Conservation (phyloP, 169 alveolate genomes). For the Nephromyces sp. region DNA sequence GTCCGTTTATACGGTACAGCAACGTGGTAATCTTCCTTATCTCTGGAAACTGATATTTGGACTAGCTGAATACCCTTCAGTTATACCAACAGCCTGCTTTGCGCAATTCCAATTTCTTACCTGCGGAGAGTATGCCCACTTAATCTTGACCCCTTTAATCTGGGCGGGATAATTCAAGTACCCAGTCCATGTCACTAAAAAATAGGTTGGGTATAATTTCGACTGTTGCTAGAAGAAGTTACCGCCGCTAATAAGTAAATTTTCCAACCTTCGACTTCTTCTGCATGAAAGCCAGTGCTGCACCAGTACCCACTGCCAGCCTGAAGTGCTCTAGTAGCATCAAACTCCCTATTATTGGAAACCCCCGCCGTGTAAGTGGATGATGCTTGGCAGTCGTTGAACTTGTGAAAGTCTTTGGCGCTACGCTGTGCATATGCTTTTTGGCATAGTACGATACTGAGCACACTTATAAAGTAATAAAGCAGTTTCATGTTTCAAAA, state of each 20-base stretch:
- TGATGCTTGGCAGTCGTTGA: constrained; percentile 57
- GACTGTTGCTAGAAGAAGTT: not conserved
- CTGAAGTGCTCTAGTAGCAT: constrained; percentile 61
- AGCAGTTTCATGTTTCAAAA: too few relatives aligned
- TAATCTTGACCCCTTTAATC: constrained; percentile 13
- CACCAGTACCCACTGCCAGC: constrained; percentile 73
- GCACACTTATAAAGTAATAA: too few relatives aligned
- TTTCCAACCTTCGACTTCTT: constrained; percentile 48
- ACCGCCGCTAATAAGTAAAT: not conserved
- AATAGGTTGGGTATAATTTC: not conserved
- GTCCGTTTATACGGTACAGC: constrained; percentile 44
- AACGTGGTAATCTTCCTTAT: constrained; percentile 34
- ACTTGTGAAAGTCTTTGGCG: constrained; percentile 53
- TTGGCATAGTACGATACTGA: too few relatives aligned
- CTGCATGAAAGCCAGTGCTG: constrained; percentile 63
- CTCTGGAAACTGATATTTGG: constrained; percentile 47
- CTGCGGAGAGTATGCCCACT: constrained; percentile 38
- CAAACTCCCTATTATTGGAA: constrained; percentile 29
- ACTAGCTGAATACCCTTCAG: constrained; percentile 4
- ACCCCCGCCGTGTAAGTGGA: constrained; percentile 36
- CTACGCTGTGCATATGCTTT: constrained; percentile 19
- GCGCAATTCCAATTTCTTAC: not conserved
- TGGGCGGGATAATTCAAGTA: constrained; percentile 8
- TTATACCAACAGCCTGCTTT: not conserved
- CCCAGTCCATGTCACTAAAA: constrained; percentile 30